A percentile compares a stretch with the other conserved stretches of the same genome.
These are phyloP conservation scores for Tolypocladium album DNA, from an alignment of 2,329 filamentous ascomycete species.

Conservation along the genomic window DNA sequence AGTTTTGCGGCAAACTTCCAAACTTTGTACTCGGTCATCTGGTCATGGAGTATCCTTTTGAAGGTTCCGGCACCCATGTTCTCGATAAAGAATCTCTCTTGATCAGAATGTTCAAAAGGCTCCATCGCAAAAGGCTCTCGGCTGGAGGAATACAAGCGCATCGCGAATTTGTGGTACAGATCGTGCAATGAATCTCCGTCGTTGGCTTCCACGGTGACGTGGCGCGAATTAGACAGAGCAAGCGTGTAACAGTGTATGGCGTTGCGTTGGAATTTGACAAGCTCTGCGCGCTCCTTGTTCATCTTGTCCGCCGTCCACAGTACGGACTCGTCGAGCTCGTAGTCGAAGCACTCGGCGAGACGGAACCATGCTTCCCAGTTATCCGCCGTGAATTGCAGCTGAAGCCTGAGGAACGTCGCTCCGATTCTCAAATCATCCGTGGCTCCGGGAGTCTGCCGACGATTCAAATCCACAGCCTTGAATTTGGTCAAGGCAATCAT, in stretches of 20 bases:
- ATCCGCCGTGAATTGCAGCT: slow-evolving; percentile 71
- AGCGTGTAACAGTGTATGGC: slow-evolving; percentile 72
- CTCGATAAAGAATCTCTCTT: slow-evolving; percentile 47
- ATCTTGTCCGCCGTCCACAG: slow-evolving; percentile 87
- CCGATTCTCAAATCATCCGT: slow-evolving; percentile 79
- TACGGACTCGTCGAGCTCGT: slow-evolving; percentile 76
- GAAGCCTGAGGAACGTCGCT: slow-evolving; percentile 67
- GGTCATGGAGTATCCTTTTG: slow-evolving; percentile 39
- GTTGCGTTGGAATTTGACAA: slow-evolving; percentile 65
- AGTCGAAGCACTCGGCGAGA: slow-evolving; percentile 77
- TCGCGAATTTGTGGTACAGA: slow-evolving; percentile 49
- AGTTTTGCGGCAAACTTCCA: slow-evolving; percentile 50
- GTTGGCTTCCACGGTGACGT: slow-evolving; percentile 29
- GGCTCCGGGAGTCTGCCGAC: slow-evolving; percentile 65
- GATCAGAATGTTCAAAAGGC: slow-evolving; percentile 44
- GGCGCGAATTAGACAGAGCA: slow-evolving; percentile 44
- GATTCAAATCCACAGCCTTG: slow-evolving; percentile 55
- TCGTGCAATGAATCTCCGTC: slow-evolving; percentile 46
- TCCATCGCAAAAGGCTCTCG: slow-evolving; percentile 54
- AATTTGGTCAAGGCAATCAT: slow-evolving; percentile 85
- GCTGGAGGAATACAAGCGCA: slow-evolving; percentile 51
- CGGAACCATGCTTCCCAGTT: slow-evolving; percentile 89
- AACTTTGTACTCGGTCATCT: slow-evolving; percentile 49
- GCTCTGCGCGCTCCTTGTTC: slow-evolving; percentile 67
- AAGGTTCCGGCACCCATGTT: slow-evolving; percentile 37